Conservation (phyloP, 106 monocot species). For the Alisma plantagoaquatica region DNA sequence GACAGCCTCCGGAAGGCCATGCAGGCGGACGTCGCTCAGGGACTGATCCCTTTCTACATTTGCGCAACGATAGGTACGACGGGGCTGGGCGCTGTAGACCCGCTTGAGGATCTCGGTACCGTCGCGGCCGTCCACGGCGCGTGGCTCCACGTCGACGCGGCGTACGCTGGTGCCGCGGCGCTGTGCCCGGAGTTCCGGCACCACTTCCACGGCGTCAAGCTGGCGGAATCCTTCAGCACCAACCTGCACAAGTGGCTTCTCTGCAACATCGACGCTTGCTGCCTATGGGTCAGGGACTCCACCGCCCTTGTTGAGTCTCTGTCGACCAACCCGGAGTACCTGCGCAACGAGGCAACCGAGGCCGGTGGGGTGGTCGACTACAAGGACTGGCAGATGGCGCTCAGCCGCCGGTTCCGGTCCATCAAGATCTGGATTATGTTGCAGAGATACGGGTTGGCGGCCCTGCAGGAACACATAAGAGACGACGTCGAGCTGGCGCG, state of each 20-base stretch:
- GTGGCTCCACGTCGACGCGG: slow-evolving; percentile 19
- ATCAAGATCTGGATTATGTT: slow-evolving; percentile 9
- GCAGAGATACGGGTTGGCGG: slow-evolving; percentile 8
- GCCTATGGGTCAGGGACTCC: slow-evolving; percentile 10
- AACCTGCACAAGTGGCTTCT: slow-evolving; percentile 15
- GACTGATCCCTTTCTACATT: slow-evolving; percentile 10
- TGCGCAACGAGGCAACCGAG: slow-evolving; percentile 14
- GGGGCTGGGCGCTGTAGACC: slow-evolving; percentile 12
- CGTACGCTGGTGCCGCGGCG: slow-evolving; percentile 9
- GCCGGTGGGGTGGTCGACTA: slow-evolving; percentile 9
- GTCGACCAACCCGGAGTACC: slow-evolving; percentile 11
- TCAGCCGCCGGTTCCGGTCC: slow-evolving; percentile 13
- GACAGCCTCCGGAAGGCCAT: neutral
- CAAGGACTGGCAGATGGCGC: slow-evolving; percentile 19
- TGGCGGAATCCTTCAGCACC: slow-evolving; percentile 10
- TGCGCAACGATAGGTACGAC: slow-evolving; percentile 19
- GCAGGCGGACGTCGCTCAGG: slow-evolving; percentile 4
- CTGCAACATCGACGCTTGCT: slow-evolving; percentile 11
- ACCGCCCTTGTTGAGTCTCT: slow-evolving; percentile 4
- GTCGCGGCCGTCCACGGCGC: slow-evolving; percentile 3
- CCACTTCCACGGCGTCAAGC: slow-evolving; percentile 7
- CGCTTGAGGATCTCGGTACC: slow-evolving; percentile 2
- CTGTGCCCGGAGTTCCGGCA: slow-evolving; percentile 7
- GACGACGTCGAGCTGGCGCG: slow-evolving; percentile 6
- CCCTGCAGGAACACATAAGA: slow-evolving; percentile 4